Conservation (phyloP, 169 alveolate species). For the Plasmodium relictum region DNA sequence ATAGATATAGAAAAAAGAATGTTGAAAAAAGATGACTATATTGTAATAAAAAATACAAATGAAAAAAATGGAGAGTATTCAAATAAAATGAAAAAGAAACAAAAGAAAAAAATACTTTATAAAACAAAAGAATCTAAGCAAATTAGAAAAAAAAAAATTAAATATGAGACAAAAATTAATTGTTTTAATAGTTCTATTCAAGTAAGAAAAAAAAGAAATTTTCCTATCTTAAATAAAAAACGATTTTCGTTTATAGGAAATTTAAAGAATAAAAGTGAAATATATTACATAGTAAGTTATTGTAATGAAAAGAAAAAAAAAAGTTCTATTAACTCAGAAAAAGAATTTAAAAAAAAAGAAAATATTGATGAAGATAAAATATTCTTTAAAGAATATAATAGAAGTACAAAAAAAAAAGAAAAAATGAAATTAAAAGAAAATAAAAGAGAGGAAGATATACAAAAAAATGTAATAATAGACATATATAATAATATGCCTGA, state of each 20-base stretch:
- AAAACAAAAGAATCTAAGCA: not conserved
- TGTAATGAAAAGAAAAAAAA: conserved; percentile 18
- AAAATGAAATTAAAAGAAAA: not conserved
- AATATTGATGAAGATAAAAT: too few species aligned
- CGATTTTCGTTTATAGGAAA: conserved; percentile 42
- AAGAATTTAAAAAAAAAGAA: not conserved
- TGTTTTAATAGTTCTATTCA: conserved; percentile 34
- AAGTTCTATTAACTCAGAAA: not conserved
- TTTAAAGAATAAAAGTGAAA: conserved; percentile 40
- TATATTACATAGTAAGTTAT: conserved; percentile 27
- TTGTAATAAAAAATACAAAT: conserved; percentile 39
- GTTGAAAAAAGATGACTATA: conserved; percentile 25
- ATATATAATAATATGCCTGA: conserved; percentile 29
- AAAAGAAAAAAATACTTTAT: not conserved
- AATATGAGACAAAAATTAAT: conserved; percentile 44
- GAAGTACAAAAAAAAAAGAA: not conserved
- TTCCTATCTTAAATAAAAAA: conserved; percentile 11
- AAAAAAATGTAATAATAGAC: conserved; percentile 33
- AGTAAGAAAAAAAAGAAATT: conserved; percentile 22
- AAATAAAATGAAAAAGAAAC: conserved; percentile 1
- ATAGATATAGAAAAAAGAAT: conserved; percentile 3
- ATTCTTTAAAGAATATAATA: too few species aligned
- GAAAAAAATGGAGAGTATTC: conserved; percentile 10
- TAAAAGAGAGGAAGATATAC: conserved; percentile 1
- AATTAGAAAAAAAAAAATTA: conserved; percentile 16